These are phyloP conservation scores for Blastocystis sp. DNA, from an alignment of 352 stramenopile species.

Conservation along the genomic window DNA sequence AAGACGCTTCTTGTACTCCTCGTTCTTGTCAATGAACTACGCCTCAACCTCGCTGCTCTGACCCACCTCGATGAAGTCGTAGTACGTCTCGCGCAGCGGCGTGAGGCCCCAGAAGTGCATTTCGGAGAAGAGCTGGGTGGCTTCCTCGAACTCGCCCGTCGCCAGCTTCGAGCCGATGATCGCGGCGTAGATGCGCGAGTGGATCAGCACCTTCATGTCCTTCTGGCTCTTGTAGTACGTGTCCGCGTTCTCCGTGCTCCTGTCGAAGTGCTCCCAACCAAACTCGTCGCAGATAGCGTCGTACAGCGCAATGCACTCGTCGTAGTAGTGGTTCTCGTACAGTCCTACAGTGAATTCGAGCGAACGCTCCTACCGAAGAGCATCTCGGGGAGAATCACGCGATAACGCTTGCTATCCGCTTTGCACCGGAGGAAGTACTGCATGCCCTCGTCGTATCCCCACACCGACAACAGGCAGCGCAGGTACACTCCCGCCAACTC, in stretches of 20 bases:
- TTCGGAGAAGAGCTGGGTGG: background rate
- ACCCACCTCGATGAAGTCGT: conserved; percentile 47
- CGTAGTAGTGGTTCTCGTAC: conserved; percentile 18
- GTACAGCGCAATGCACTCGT: conserved; percentile 52
- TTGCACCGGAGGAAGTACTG: conserved; percentile 38
- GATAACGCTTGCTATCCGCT: conserved; percentile 4
- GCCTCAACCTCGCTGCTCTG: background rate
- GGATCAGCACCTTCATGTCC: conserved; percentile 13
- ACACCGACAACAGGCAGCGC: background rate
- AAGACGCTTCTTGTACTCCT: conserved; percentile 4
- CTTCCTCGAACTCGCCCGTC: background rate
- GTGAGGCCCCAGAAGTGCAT: conserved; percentile 9
- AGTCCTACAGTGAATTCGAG: background rate
- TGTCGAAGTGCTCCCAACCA: conserved; percentile 31
- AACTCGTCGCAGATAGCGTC: conserved; percentile 10
- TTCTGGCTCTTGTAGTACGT: conserved; percentile 21
- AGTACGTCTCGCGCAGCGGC: conserved; percentile 50
- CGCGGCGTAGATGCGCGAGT: conserved; percentile 51
- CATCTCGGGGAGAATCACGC: conserved; percentile 51
- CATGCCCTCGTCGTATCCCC: conserved; percentile 61
- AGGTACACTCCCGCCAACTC: conserved; percentile 27
- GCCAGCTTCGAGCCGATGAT: conserved; percentile 55
- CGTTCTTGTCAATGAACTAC: conserved; percentile 11
- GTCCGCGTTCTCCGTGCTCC: background rate
- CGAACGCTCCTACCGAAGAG: background rate